Percentiles rank a stretch among this genome's conserved stretches.
Conservation (phyloP, 1,139 yeast species). For the Kluyveromyces marxianus region DNA sequence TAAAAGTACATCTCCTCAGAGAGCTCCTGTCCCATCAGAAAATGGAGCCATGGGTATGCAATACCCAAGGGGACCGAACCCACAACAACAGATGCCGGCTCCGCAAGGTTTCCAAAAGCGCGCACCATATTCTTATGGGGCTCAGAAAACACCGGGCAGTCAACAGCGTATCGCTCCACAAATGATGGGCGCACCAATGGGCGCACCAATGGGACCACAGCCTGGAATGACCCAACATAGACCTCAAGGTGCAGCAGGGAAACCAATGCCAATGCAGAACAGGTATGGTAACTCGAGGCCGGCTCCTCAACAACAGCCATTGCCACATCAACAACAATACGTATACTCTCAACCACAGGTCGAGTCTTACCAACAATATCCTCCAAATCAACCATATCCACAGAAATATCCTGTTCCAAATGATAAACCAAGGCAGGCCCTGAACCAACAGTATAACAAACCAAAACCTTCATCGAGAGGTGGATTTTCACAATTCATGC, state of each 20-base stretch:
- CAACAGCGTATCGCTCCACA: background rate
- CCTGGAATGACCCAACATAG: background rate
- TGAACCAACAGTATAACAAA: slow-evolving; percentile 3
- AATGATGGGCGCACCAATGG: background rate
- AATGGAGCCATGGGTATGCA: background rate
- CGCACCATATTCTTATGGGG: background rate
- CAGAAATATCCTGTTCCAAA: slow-evolving; percentile 1
- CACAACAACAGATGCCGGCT: background rate
- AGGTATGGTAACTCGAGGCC: background rate
- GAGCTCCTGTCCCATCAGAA: background rate
- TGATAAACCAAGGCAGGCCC: background rate
- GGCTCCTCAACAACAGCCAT: slow-evolving; percentile 4
- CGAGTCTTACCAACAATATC: slow-evolving; percentile 4
- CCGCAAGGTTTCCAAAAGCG: background rate
- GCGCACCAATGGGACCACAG: background rate
- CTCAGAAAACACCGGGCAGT: background rate
- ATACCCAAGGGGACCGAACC: background rate
- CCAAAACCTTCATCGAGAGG: slow-evolving; percentile 14
- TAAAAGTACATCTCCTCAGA: background rate
- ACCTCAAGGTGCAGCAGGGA: background rate
- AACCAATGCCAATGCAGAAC: too few species aligned
- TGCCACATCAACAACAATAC: background rate
- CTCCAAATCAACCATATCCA: slow-evolving; percentile 4
- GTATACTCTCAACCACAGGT: slow-evolving; percentile 4
- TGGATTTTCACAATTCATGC: slow-evolving; percentile 30